These are phyloP conservation scores for Bathelium albidoporum DNA, from an alignment of 495 filamentous ascomycete genomes.

Conservation along the genomic window DNA sequence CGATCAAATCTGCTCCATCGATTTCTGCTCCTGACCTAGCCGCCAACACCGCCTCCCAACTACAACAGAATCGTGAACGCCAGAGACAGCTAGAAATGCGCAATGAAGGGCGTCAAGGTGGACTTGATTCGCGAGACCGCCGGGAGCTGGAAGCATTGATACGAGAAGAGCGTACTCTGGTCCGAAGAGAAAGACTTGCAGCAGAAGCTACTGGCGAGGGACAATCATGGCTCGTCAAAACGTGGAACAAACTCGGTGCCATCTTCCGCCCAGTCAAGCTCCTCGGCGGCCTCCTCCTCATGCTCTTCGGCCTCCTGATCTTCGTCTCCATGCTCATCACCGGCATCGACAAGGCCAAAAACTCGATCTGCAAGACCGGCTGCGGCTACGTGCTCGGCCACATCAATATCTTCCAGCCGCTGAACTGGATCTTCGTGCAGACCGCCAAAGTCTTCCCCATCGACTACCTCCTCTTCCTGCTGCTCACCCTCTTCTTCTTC, in stretches of 20 bases:
- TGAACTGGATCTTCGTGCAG: constrained; percentile 83
- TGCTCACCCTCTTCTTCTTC: constrained; percentile 79
- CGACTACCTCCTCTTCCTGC: constrained; percentile 79
- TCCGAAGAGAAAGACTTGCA: constrained; percentile 77
- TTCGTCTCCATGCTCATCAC: constrained; percentile 94
- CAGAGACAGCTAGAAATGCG: constrained; percentile 84
- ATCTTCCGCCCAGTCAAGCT: constrained; percentile 77
- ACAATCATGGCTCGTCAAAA: constrained; percentile 54
- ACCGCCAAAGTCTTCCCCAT: constrained; percentile 78
- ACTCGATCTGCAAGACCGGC: constrained; percentile 78
- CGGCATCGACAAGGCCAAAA: constrained; percentile 88
- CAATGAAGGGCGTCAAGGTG: constrained; percentile 62
- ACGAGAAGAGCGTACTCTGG: constrained; percentile 83
- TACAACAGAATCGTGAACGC: constrained; percentile 79
- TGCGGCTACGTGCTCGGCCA: constrained; percentile 93
- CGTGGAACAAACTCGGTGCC: constrained; percentile 68
- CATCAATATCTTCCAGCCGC: constrained; percentile 85
- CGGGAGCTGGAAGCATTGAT: constrained; percentile 78
- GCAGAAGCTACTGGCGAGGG: constrained; percentile 69
- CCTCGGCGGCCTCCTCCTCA: constrained; percentile 66
- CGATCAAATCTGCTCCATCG: constrained; percentile 82
- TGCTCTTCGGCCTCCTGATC: constrained; percentile 58
- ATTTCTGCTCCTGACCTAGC: constrained; percentile 65
- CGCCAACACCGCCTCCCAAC: constrained; percentile 62
- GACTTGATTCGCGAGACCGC: constrained; percentile 71